Evolutionary conservation across 768 basidiomycete species (phyloP).

Genomic region (Boletus speciosus): DNA sequence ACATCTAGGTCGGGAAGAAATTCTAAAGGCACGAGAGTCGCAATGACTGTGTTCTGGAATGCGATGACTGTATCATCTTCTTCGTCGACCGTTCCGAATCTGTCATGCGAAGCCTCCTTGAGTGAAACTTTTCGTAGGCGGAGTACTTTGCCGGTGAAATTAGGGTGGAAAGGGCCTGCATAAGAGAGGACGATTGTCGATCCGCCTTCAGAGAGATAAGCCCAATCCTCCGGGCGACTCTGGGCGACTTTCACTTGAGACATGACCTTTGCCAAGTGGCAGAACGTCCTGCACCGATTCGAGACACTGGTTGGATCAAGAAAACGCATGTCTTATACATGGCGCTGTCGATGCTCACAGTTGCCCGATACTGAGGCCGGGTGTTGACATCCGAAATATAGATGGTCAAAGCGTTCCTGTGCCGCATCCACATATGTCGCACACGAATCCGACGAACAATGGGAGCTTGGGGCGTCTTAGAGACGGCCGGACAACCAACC

Average conservation of each 20-base stretch:
- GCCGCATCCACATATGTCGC: not conserved
- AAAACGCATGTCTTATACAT: not conserved
- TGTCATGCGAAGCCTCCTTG: slow-evolving; percentile 7
- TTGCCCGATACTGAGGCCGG: not conserved
- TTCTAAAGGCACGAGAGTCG: slow-evolving; percentile 56
- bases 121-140: slow-evolving; percentile 64
- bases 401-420: slow-evolving; percentile 6
- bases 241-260: slow-evolving; percentile 15
- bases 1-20: slow-evolving; percentile 57
- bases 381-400: not conserved
- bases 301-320: not conserved
- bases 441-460: slow-evolving; percentile 22
- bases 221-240: slow-evolving; percentile 58
- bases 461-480: not conserved
- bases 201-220: slow-evolving; percentile 89
- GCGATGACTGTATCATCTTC: slow-evolving; percentile 41
- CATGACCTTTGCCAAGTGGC: slow-evolving; percentile 7
- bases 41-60: slow-evolving; percentile 66
- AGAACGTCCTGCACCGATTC: not conserved
- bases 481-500: not conserved
- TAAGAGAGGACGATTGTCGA: slow-evolving; percentile 89
- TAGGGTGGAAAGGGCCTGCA: slow-evolving; percentile 46
- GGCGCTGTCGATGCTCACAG: not conserved
- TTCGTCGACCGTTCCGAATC: slow-evolving; percentile 23
- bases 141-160: slow-evolving; percentile 64